A percentile compares a stretch with the other conserved stretches of the same genome.
These are phyloP conservation scores for Naganishia friedmannii DNA, from an alignment of 768 basidiomycete genomes.

Conservation along the genomic window DNA sequence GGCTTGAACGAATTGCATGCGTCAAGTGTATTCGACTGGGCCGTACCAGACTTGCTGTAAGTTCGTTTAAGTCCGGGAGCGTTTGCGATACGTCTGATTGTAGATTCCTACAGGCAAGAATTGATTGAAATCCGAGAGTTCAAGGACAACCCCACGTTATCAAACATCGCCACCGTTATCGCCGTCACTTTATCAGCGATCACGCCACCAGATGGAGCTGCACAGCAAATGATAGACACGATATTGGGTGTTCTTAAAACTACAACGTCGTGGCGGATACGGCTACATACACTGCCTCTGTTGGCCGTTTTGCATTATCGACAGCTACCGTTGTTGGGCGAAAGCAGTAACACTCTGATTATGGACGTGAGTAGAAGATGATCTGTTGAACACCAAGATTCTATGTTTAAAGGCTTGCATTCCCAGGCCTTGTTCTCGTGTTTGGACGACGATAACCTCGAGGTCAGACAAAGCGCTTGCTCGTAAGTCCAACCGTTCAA, in stretches of 20 bases:
- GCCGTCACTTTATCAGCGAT: conserved; percentile 78
- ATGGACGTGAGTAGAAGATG: conserved; percentile 62
- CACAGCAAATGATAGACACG: conserved; percentile 64
- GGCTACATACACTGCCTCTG: conserved; percentile 80
- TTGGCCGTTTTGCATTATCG: conserved; percentile 87
- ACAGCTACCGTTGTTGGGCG: conserved; percentile 73
- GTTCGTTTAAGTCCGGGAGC: conserved; percentile 46
- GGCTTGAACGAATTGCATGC: conserved; percentile 73
- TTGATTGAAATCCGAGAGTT: conserved; percentile 86
- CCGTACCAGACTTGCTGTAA: conserved; percentile 68
- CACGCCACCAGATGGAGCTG: conserved; percentile 66
- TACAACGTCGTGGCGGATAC: conserved; percentile 80
- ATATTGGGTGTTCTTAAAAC: conserved; percentile 21
- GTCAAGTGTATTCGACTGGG: conserved; percentile 71
- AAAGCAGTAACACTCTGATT: conserved; percentile 64
- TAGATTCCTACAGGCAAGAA: conserved; percentile 62
- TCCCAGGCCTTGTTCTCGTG: conserved; percentile 74
- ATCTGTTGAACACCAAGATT: neutral
- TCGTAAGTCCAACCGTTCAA: conserved; percentile 52
- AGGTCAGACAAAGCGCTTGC: conserved; percentile 87
- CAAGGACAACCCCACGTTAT: conserved; percentile 68
- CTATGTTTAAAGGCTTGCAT: neutral
- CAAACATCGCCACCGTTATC: conserved; percentile 73
- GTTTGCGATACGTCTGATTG: conserved; percentile 11
- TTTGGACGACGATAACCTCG: conserved; percentile 82